phyloP scores from a whole-genome alignment of 2,329 filamentous ascomycete species.

The Phaeosphaeriaceae sp. region DNA sequence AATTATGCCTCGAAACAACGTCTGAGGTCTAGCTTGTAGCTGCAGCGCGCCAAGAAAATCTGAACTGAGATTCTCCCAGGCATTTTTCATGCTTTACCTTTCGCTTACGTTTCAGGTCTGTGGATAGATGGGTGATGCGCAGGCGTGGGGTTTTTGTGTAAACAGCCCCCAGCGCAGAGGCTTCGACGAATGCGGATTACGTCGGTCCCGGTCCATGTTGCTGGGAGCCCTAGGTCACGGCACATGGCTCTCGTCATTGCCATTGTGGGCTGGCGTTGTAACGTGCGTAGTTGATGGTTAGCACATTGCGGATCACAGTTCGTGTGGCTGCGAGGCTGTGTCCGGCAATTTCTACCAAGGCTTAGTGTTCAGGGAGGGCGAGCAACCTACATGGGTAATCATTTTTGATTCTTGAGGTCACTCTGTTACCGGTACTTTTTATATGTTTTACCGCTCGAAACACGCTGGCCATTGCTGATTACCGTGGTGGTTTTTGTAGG shows the following conservation, averaged over 20 bases:
- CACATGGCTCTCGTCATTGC: conserved; percentile 33
- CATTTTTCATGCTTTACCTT: not conserved
- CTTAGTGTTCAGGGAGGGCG: not conserved
- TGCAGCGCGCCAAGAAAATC: conserved; percentile 18
- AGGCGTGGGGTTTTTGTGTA: conserved; percentile 16
- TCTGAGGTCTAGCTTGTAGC: conserved; percentile 3
- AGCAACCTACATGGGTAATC: not conserved
- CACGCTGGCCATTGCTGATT: conserved; percentile 33
- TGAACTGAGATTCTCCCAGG: not conserved
- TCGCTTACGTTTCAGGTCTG: not conserved
- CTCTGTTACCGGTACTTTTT: not conserved
- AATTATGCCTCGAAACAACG: conserved; percentile 6
- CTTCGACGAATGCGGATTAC: conserved; percentile 28
- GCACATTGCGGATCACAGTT: conserved; percentile 14
- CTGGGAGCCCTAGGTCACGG: conserved; percentile 37
- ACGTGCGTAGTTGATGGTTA: conserved; percentile 18
- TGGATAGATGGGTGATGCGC: not conserved
- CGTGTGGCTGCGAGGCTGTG: conserved; percentile 9
- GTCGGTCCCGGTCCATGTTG: conserved; percentile 37
- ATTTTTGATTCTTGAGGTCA: not conserved
- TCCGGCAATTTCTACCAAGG: not conserved
- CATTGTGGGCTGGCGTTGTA: conserved; percentile 9
- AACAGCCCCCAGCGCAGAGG: conserved; percentile 36
- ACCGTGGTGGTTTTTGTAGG: conserved; percentile 18
- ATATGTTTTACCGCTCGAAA: conserved; percentile 41